phyloP scores from a whole-genome alignment of 352 stramenopile species.

The Phytophthora sp. region DNA sequence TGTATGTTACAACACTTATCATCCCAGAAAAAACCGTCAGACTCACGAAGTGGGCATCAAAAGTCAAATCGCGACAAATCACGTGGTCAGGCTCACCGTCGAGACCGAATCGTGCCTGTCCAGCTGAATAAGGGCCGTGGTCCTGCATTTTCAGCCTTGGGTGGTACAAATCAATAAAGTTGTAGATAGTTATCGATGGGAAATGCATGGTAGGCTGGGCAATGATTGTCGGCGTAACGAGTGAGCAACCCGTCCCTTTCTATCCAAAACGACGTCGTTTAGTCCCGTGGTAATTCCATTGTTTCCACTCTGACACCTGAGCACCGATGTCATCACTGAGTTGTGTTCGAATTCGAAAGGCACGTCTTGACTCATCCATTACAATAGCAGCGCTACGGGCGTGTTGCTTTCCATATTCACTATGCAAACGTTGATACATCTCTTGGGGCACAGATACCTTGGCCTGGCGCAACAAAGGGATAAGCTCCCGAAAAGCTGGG shows the following conservation, averaged over 20 bases:
- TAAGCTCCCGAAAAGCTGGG: constrained; percentile 49
- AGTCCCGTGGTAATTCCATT: constrained; percentile 30
- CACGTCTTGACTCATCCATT: constrained; percentile 53
- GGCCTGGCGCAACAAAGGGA: constrained; percentile 35
- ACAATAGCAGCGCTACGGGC: constrained; percentile 18
- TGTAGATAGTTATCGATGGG: neutral
- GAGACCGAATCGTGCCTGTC: constrained; percentile 3
- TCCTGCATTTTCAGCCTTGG: constrained; percentile 3
- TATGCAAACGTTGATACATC: constrained; percentile 50
- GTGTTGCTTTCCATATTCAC: constrained; percentile 16
- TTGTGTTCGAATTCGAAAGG: constrained; percentile 45
- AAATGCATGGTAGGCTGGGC: neutral
- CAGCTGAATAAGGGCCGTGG: neutral
- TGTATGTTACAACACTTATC: constrained; percentile 31
- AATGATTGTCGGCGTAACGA: too few relatives aligned
- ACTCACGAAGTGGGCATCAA: neutral
- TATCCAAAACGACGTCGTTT: constrained; percentile 35
- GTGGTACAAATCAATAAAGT: too few relatives aligned
- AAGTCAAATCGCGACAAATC: neutral
- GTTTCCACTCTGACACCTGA: constrained; percentile 36
- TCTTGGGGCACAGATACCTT: constrained; percentile 41
- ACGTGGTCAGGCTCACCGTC: neutral
- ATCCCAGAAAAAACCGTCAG: neutral
- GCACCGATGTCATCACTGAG: constrained; percentile 16
- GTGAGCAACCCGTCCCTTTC: too few relatives aligned